These are phyloP conservation scores for Dichotomocladium elegans DNA, from an alignment of 371 early-diverging fungal species.

Conservation along the genomic window DNA sequence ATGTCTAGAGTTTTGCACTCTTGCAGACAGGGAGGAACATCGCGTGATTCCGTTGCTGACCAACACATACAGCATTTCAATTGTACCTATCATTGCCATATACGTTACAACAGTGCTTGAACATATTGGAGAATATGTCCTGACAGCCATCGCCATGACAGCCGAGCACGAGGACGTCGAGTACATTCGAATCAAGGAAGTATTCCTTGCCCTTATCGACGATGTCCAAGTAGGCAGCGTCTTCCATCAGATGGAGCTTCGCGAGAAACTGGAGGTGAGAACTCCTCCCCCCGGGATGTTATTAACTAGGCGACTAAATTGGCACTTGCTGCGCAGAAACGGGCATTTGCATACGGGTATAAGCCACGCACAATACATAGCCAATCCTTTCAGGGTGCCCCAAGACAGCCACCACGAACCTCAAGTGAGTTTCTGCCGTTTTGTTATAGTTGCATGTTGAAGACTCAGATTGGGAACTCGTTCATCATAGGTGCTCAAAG, in stretches of 20 bases:
- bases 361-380: conserved; percentile 1
- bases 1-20: conserved; percentile 56
- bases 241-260: conserved; percentile 52
- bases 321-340: not conserved
- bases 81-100: conserved; percentile 60
- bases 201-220: conserved; percentile 54
- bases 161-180: conserved; percentile 61
- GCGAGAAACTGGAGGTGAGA: conserved; percentile 51
- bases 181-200: conserved; percentile 55
- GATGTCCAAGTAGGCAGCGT: conserved; percentile 53
- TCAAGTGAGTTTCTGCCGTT: conserved; percentile 1
- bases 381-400: not conserved
- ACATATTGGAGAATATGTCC: conserved; percentile 59
- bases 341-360: conserved; percentile 5
- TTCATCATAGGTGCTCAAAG: not conserved
- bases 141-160: conserved; percentile 54
- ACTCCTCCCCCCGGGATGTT: not conserved
- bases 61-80: conserved; percentile 20
- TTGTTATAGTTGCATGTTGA: not conserved
- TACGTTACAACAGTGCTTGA: conserved; percentile 66
- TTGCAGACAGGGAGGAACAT: conserved; percentile 48
- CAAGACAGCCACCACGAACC: not conserved
- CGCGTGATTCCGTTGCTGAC: not conserved
- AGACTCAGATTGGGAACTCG: too few relatives aligned
- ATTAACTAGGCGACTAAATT: conserved; percentile 2